A percentile compares a stretch with the other conserved stretches of the same genome.
phyloP scores from a whole-genome alignment of 352 stramenopile genomes.

The Halophytophthora batemanensis region DNA sequence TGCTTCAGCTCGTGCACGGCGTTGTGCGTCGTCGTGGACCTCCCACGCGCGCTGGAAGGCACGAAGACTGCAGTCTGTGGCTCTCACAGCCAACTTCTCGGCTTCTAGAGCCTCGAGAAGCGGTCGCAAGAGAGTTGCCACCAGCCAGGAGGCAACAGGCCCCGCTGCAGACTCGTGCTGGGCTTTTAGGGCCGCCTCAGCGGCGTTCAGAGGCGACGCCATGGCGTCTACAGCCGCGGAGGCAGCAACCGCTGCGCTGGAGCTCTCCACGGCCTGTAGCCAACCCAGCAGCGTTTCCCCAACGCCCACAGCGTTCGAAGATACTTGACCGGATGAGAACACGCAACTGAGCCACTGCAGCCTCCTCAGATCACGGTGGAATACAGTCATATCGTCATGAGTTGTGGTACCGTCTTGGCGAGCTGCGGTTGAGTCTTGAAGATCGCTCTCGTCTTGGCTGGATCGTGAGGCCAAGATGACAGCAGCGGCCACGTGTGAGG shows the following conservation, averaged over 20 bases:
- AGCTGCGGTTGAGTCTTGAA: not conserved
- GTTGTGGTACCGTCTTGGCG: not conserved
- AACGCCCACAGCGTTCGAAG: slow-evolving; percentile 9
- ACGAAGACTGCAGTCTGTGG: slow-evolving; percentile 13
- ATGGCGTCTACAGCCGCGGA: not conserved
- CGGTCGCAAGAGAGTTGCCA: slow-evolving; percentile 33
- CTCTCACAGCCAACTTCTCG: slow-evolving; percentile 11
- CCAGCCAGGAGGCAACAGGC: slow-evolving; percentile 42
- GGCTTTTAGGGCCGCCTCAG: slow-evolving; percentile 13
- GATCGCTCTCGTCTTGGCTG: not conserved
- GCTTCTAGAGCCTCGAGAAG: slow-evolving; percentile 22
- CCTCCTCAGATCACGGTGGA: slow-evolving; percentile 24
- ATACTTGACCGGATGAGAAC: slow-evolving; percentile 10
- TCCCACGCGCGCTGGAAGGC: slow-evolving; percentile 51
- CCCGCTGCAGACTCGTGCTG: slow-evolving; percentile 15
- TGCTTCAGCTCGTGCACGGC: slow-evolving; percentile 18
- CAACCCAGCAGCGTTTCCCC: slow-evolving; percentile 32
- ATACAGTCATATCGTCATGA: not conserved
- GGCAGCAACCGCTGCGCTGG: slow-evolving; percentile 16
- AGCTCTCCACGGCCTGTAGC: slow-evolving; percentile 36
- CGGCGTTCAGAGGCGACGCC: slow-evolving; percentile 7
- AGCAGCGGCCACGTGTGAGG: slow-evolving; percentile 26
- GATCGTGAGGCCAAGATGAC: slow-evolving; percentile 2
- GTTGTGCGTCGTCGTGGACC: slow-evolving; percentile 37
- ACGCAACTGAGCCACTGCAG: slow-evolving; percentile 30